Evolutionary conservation across 768 basidiomycete species (phyloP), one percentile per base, ranked within the genome.

Genomic region (Rickenella mellea): DNA sequence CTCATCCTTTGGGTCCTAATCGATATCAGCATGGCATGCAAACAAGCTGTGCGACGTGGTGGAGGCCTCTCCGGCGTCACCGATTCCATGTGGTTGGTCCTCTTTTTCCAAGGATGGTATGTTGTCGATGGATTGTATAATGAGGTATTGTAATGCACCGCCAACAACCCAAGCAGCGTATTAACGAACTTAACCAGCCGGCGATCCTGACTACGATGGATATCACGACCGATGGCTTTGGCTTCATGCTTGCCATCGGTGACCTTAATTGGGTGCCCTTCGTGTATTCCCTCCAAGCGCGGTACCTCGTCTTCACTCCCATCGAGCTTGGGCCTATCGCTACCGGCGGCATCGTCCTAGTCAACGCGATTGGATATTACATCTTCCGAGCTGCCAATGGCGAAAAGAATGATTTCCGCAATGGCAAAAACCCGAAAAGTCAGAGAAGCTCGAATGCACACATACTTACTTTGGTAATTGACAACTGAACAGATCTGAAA

Each of bases 151-250:
- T n/a, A n/a, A n/a, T n/a, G n/a, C n/a, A n/a, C n/a, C n/a, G n/a
- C n/a, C n/a, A n/a, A n/a, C n/a, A n/a, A n/a, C n/a, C n/a, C n/a
- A n/a, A 26, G 3, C 30, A 35, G 20, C 31, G 42, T 24, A 15
- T 31, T 31, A 15, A 36, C 10, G 15, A 27, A 0, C 39, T 7
- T 32, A 2, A n/a, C 6, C 50, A 96, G 89, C 74, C 86, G 2
- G 83, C 87, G 8, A 73, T 99, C 49, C 71, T 98, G 44, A 93
- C 89, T 1, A 91, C 85, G 3, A 99, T 99, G 88, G 96, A 99
- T 55, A 93, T 99, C 56, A 93, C 83, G 3, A 87, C 86, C 9
- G 96, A 99, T 53, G 96, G 96, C 9, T 97, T 98, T 54, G 96
- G 96, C 6, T 97, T 92, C 73, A 99, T 99, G 96, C 82, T 99